Evolutionary conservation across 1,139 yeast genomes (phyloP), one percentile per base, ranked within the genome.

Genomic region (Komagataea norvegica): DNA sequence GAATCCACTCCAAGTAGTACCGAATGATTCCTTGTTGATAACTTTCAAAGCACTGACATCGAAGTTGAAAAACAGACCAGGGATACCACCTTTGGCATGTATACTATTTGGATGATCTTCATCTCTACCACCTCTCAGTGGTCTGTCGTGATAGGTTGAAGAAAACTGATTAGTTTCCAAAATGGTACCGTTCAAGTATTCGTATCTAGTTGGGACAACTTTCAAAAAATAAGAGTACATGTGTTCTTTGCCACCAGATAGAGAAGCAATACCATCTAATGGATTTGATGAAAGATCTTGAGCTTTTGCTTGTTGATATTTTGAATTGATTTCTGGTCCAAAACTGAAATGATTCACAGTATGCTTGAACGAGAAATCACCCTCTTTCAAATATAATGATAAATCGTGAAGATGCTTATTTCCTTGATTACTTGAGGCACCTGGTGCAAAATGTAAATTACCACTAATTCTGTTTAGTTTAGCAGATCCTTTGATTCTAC

Each of bases 31-130:
- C 38, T 77, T 72, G 62, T 89, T 88, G 53, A 89, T 85, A 36
- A 91, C 89, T 59, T 89, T 88, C 67, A 91, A 68, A 8, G 98
- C 96, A 37, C 95, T 82, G 56, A 91, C 88, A 53, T 91, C 98
- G 61, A 89, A 89, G 53, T 80, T 70, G 64, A 91, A 77, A 59
- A 79, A 86, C 6, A 88, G 74, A 3, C 97, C 96, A 0, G 98
- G 96, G 21, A 83, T 68, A 6, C 98, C 98, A 16, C 96, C 96
- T 40, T 76, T 67, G 3, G 80, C 74, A 55, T 91, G 97, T 33
- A 82, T 48, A 1, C 96, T 87, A 57, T 86, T 83, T 36, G 89
- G 89, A 61, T 91, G 95, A 57, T 87, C 96, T 22, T 74, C 83
- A 57, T 91, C 98, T 42, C 81, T 72, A 24, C 97, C 98, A 11